Percentiles rank a stretch among this genome's conserved stretches.
Conservation (phyloP, 2,329 filamentous ascomycete genomes). For the Diplocarpon rosae region DNA sequence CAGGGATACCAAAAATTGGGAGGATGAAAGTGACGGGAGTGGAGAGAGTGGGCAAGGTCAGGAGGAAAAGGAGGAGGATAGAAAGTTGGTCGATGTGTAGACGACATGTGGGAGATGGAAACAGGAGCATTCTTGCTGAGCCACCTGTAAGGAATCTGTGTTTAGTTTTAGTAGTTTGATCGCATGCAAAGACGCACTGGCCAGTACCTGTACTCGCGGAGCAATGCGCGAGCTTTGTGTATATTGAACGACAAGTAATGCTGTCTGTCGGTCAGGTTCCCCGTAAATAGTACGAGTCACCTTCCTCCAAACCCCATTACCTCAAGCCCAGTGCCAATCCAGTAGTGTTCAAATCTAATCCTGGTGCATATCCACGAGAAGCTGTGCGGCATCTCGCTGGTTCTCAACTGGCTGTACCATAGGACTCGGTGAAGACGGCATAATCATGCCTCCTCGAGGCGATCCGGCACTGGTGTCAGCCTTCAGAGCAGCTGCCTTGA, state of each 20-base stretch:
- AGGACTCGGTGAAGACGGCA: conserved; percentile 8
- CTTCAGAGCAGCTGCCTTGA: conserved; percentile 12
- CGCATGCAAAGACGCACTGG: too few species aligned
- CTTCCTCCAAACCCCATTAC: too few species aligned
- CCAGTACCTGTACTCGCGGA: too few species aligned
- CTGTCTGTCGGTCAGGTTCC: too few species aligned
- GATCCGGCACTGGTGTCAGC: conserved; percentile 1
- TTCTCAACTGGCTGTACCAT: conserved; percentile 13
- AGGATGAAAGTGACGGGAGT: conserved; percentile 16
- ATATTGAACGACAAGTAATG: too few species aligned
- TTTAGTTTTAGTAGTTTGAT: too few species aligned
- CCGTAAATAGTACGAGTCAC: too few species aligned
- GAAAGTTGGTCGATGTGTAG: conserved; percentile 19
- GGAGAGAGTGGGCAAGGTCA: conserved; percentile 1
- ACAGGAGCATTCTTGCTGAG: background rate
- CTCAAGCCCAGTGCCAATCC: too few species aligned
- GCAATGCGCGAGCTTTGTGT: too few species aligned
- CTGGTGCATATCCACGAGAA: conserved; percentile 21
- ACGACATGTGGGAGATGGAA: background rate
- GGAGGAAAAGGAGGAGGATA: conserved; percentile 2
- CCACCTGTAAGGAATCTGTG: too few species aligned
- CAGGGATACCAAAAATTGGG: conserved; percentile 18
- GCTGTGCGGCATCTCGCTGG: conserved; percentile 20
- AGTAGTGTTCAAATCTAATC: conserved; percentile 2
- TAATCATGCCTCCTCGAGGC: background rate